A percentile compares a stretch with the other conserved stretches of the same genome.
phyloP scores from a whole-genome alignment of 345 rosid genomes.

The Streptanthus diversifolius region DNA sequence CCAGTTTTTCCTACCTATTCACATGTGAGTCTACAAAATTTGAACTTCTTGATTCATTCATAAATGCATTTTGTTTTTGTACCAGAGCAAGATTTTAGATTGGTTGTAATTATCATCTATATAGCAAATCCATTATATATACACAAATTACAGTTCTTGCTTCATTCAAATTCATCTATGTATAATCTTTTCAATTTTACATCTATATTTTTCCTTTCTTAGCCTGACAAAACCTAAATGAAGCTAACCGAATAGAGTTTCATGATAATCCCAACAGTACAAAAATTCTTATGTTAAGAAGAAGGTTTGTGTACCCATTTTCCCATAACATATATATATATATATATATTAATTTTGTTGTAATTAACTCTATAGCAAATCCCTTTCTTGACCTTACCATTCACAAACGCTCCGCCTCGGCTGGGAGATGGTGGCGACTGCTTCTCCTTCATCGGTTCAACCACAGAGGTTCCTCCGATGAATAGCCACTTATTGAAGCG shows the following conservation, averaged over 20 bases:
- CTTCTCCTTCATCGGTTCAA: conserved; percentile 38
- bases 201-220: not conserved
- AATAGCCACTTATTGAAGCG: conserved; percentile 43
- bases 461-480: conserved; percentile 28
- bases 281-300: not conserved
- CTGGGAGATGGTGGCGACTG: conserved; percentile 22
- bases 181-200: not conserved
- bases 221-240: not conserved
- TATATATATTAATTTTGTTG: not conserved
- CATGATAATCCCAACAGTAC: not conserved
- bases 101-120: not conserved
- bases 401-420: conserved; percentile 24
- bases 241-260: not conserved
- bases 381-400: conserved; percentile 25
- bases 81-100: not conserved
- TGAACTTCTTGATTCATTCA: not conserved
- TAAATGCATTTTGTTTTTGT: not conserved
- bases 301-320: not conserved
- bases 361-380: not conserved
- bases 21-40: not conserved
- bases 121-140: not conserved
- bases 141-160: not conserved
- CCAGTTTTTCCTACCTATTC: not conserved
- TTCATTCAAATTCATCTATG: not conserved
- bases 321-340: not conserved